Base-by-base conservation (phyloP, 2,329 filamentous ascomycete species). In the Monilinia vaccinii-corymbosi region DNA sequence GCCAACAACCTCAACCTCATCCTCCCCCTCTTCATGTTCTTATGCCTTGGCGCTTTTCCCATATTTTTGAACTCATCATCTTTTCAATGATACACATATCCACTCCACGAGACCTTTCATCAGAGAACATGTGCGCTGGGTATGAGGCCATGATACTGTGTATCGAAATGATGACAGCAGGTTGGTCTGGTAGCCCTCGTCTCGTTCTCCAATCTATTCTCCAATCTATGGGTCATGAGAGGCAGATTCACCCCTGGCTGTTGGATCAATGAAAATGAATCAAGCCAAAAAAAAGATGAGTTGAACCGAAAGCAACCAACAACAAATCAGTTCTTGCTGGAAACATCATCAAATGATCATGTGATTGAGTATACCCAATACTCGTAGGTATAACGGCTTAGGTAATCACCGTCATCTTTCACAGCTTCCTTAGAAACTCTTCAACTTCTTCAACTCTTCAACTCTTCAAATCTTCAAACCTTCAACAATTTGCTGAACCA, bases 331-430 rank as follows among this genome's bases (percentile, higher is more conserved):
- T 34, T 50, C 9, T 44, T 32, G 25, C 51, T 28, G 51, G 38
- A 55, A 55, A 32, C 51, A 44, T 55, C 38, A 44, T 55, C 38
- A 55, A 16, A n/a, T 44, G 38, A 44, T 34, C 38, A 55, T 32
- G 31, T 44, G 38, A 44, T 34, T 44, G 28, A 44, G 14, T 14
- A 14, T 36, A 9, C 13, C 10, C 32, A 34, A 9, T 34, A 34
- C 34, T 10, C 13, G 9, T 36, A 36, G 4, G 2, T 36, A 16
- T 2, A 36, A 44, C 1, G 13, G 16, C 51, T 55, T 55, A 55
- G n/a, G 51, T 55, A 55, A 55, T 55, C 51, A 55, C 51, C 51
- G 51, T 55, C 51, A 55, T 55, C 40, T 44, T 44, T 42, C 34
- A 7, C 23, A n/a, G 9, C 32, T 18, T 23, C 48, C 48, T n/a